Evolutionary conservation across 768 basidiomycete species (phyloP), one percentile per base, ranked within the genome.

Genomic region (Gloeophyllum trabeum): DNA sequence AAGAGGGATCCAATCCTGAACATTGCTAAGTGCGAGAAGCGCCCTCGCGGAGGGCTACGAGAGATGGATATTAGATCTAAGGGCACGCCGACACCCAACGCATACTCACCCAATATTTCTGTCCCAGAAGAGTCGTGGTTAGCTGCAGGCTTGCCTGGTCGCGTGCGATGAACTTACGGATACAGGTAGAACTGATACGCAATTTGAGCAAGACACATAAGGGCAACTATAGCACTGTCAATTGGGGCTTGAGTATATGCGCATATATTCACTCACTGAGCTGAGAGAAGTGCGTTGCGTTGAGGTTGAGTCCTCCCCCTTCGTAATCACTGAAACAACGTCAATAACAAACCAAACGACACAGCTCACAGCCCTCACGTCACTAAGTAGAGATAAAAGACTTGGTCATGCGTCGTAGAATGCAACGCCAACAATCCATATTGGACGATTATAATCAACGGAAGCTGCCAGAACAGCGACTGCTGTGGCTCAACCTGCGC

Each of bases 171-270:
- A 41, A 70, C 86, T 61, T 54, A 90, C 84, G 87, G 87, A 68
- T 91, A 91, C 25, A 89, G 70, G 54, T 88, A 79, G 55, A 90
- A 92, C 54, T 92, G 92, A 56, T 92, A 94, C 26, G 80, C 77
- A 40, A 96, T 85, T 59, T 93, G 91, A 46, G 80, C 86, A n/a
- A 91, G 69, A 60, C 89, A 93, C 92, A 96, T 94, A 43, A 94
- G 52, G 4, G 87, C 88, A 56, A 87, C 87, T 90, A 49, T n/a
- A 25, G 25, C 6, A 48, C 13, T n/a, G 43, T 32, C 42, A 35
- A 47, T 48, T n/a, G 19, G 39, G n/a, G 18, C 48, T 22, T 50
- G 36, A 18, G 25, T 16, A 32, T 35, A 14, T 21, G 28, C 16
- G n/a, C 37, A 16, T 7, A 32, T 24, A 12, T n/a, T 3, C 26